Evolutionary conservation across 78 protist species (phyloP).

Genomic region (Dictyostelium firmibasis): DNA sequence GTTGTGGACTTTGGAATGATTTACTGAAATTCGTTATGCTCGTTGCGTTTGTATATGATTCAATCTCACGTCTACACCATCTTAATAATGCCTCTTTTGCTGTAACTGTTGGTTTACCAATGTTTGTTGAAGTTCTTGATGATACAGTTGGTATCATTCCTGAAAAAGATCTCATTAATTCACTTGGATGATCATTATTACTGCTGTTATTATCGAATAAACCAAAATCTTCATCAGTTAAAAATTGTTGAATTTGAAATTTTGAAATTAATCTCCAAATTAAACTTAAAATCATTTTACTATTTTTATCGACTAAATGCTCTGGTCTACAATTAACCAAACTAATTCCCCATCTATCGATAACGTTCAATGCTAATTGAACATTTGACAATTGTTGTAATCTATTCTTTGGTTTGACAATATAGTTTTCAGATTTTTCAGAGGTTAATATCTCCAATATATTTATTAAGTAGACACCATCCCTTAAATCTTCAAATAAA

Average conservation of each 20-base stretch:
- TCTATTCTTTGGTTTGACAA: constrained; percentile 53
- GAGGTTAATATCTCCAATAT: constrained; percentile 38
- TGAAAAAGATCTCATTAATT: background rate
- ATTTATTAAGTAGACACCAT: constrained; percentile 52
- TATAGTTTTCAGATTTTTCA: constrained; percentile 40
- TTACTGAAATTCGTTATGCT: constrained; percentile 52
- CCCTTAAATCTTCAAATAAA: constrained; percentile 55
- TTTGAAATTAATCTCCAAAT: constrained; percentile 64
- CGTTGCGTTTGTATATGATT: background rate
- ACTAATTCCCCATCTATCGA: constrained; percentile 64
- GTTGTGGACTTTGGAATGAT: constrained; percentile 51
- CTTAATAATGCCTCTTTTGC: constrained; percentile 45
- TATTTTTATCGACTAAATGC: constrained; percentile 40
- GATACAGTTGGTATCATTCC: background rate
- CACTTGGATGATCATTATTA: background rate
- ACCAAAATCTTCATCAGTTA: constrained; percentile 33
- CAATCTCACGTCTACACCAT: constrained; percentile 67
- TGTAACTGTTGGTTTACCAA: background rate
- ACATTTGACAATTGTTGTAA: constrained; percentile 60
- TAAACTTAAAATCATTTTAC: constrained; percentile 33
- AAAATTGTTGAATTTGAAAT: constrained; percentile 65
- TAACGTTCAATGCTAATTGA: constrained; percentile 28
- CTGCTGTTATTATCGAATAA: background rate
- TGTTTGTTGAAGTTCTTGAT: background rate
- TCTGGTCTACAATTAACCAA: constrained; percentile 67